Evolutionary conservation across 371 early-diverging fungal species (phyloP).

Genomic region (Mortierella sp.): DNA sequence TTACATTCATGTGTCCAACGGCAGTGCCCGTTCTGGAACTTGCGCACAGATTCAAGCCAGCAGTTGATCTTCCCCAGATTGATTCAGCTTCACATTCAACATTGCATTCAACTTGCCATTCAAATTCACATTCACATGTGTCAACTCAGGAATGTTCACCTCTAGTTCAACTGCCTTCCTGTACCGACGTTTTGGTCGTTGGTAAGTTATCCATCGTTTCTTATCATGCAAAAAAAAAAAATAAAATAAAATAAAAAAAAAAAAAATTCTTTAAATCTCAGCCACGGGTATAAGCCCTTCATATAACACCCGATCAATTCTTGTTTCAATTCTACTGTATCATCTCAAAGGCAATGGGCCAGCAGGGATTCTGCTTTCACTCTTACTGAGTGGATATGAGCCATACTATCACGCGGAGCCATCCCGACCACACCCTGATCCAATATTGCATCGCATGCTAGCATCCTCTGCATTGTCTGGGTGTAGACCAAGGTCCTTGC

Average conservation of each 20-base stretch:
- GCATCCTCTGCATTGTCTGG: conserved; percentile 30
- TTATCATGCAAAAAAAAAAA: neutral
- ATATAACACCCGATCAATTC: neutral
- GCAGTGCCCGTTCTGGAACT: neutral
- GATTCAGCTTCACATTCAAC: conserved; percentile 2
- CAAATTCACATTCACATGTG: neutral
- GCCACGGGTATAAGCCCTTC: neutral
- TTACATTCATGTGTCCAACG: neutral
- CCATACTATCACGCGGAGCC: conserved; percentile 53
- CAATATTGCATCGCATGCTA: conserved; percentile 51
- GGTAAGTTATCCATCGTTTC: conserved; percentile 15
- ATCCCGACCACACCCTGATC: conserved; percentile 47
- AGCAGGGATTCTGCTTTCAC: conserved; percentile 51
- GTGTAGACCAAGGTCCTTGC: conserved; percentile 31
- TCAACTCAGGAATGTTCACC: neutral
- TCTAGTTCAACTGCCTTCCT: conserved; percentile 15
- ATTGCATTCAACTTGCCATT: neutral
- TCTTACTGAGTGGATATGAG: conserved; percentile 45
- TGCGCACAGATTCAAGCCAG: neutral
- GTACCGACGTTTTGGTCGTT: conserved; percentile 39
- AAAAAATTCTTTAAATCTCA: neutral
- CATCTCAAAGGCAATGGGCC: conserved; percentile 47
- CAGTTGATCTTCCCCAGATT: neutral
- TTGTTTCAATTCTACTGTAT: neutral
- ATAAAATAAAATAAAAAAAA: neutral